phyloP scores from a whole-genome alignment of 2,329 filamentous ascomycete species.

The Fusarium pseudograminearum region DNA sequence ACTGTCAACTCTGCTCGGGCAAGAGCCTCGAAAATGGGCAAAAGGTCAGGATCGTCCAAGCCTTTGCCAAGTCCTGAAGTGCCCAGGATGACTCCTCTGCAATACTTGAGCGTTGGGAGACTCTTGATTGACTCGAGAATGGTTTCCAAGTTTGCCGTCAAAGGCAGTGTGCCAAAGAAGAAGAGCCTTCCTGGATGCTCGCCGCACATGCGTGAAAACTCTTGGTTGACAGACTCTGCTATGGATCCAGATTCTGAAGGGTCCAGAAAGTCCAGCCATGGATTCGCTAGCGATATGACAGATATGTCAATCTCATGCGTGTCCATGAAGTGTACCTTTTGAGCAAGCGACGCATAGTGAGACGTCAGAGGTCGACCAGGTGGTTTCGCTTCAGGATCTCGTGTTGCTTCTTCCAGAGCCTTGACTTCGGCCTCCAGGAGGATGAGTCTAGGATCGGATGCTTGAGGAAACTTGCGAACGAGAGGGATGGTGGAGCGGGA shows the following conservation, averaged over 20 bases:
- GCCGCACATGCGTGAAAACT: slow-evolving; percentile 79
- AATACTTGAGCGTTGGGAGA: slow-evolving; percentile 71
- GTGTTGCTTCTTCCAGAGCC: slow-evolving; percentile 61
- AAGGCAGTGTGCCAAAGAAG: slow-evolving; percentile 84
- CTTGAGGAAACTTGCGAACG: slow-evolving; percentile 72
- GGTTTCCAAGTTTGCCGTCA: slow-evolving; percentile 73
- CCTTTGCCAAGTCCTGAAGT: slow-evolving; percentile 84
- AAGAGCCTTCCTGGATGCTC: slow-evolving; percentile 76
- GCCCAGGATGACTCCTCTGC: slow-evolving; percentile 88
- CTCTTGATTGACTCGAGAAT: slow-evolving; percentile 75
- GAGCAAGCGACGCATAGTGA: slow-evolving; percentile 82
- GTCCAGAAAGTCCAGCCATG: slow-evolving; percentile 89
- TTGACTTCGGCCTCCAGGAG: slow-evolving; percentile 67
- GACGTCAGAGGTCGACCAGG: slow-evolving; percentile 85
- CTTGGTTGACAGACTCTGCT: slow-evolving; percentile 78
- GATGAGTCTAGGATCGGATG: slow-evolving; percentile 71
- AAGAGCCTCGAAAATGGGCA: slow-evolving; percentile 78
- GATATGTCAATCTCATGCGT: slow-evolving; percentile 83
- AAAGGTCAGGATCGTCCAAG: slow-evolving; percentile 79
- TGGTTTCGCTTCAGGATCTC: slow-evolving; percentile 66
- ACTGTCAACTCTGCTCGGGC: slow-evolving; percentile 73
- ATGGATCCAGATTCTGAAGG: slow-evolving; percentile 70
- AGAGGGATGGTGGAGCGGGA: slow-evolving; percentile 74
- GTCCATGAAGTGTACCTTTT: slow-evolving; percentile 91
- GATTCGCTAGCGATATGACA: slow-evolving; percentile 90